Base-by-base conservation (phyloP, 2,329 filamentous ascomycete genomes). In the Arthroderma sp. region DNA sequence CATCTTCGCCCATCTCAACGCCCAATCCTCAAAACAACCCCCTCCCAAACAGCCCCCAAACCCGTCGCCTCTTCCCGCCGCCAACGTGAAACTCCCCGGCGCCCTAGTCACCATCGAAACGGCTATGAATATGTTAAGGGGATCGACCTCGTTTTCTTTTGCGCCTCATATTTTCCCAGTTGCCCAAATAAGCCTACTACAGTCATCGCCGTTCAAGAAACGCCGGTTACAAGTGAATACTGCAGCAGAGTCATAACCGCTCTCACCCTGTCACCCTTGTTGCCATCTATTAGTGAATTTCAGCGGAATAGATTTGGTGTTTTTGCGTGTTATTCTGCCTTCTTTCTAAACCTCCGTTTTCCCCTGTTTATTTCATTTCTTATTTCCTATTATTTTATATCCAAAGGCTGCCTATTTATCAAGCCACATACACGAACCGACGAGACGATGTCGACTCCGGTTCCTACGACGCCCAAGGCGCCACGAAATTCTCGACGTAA, bases 391-490 rank as follows among this genome's bases (percentile, higher is more conserved):
- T 64, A 61, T 66, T 64, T 66, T 58, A 60, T 59, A 61, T 61
- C 65, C 60, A 63, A n/a, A 68, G 74, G 73, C 73, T 75, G 73
- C 70, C 67, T 77, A 77, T 77, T 76, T 77, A 72, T 75, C 73
- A 75, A 77, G 72, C 72, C 71, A 64, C 67, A 68, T 56, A 61
- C 47, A 63, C 68, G 28, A 43, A 7, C 37, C 9, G 28, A n/a
- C 28, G 25, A 33, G 66, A 64, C 61, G 61, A 79, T 79, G 77
- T 75, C 76, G 66, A 68, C 73, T 52, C 70, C 71, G 66, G 65
- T 68, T 57, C 69, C 71, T 63, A 64, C 67, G 49, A 70, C 72
- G 38, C 68, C 73, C 4, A 73, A 73, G 62, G 69, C 65, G 43
- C 59, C 67, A 60, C 70, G 71, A 58, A 73, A 69, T 60, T 64